Base-by-base conservation (phyloP, 306 rosid genomes). In the Oemleria cerasiformis region DNA sequence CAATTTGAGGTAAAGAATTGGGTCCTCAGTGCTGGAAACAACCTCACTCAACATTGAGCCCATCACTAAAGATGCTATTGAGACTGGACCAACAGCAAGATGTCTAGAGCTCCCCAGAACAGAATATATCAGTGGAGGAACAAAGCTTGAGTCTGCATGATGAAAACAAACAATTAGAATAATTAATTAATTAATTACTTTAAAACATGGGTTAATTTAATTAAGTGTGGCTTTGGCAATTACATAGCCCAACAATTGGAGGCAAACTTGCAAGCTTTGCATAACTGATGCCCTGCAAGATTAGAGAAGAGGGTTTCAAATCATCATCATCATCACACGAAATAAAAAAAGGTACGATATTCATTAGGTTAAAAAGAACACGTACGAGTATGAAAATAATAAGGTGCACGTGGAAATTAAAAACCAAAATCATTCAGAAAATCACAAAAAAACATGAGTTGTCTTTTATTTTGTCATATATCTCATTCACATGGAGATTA, bases 241-340 rank as follows among this genome's bases (percentile, higher is more conserved):
- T 16, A 95, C 99, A 95, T 75, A 95, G 83, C 67, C 96, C 99
- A 65, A 95, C 73, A 66, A 95, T 95, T 2, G 99, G 96, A 53
- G 99, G 99, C 92, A 95, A 79, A 81, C 86, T 88, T 71, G 99
- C 99, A 73, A 95, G 96, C 87, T 95, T 95, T 38, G 99, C 99
- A 80, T 95, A 95, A 55, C 99, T 95, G 68, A 95, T 91, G 45
- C 99, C 99, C 99, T 95, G 87, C 87, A 80, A 13, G 11, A 58
- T 59, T 23, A 60, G 6, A 55, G 71, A 65, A 56, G 7, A 36
- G 49, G 7, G 11, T 11, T 36, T 12, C 1, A 7, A 11, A 64
- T 73, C 53, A 30, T 30, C 36, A 2, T 30, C 36, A 30, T 30
- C 36, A 30, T 4, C 36, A 30, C 36, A 2, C 36, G 3, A 30